Evolutionary conservation across 305 asterid species (phyloP).

Genomic region (Solanum hybrid): DNA sequence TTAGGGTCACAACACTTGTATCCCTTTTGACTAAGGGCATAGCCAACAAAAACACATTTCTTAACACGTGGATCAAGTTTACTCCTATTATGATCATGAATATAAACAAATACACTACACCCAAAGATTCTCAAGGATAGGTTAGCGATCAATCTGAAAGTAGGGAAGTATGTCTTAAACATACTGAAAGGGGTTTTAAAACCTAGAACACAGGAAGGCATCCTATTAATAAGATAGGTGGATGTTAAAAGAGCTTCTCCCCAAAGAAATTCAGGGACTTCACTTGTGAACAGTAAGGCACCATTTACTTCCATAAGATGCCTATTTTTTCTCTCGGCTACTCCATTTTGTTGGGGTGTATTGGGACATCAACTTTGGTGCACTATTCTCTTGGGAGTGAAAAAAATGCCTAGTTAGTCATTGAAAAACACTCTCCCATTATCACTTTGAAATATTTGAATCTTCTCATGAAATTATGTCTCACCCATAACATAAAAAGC

Average conservation of each 20-base stretch:
- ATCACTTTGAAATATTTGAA: background rate
- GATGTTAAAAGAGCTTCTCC: background rate
- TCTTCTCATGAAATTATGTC: background rate
- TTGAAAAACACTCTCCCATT: background rate
- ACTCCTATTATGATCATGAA: background rate
- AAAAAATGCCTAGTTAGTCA: background rate
- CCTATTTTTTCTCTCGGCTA: background rate
- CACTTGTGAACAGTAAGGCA: background rate
- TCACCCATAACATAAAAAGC: background rate
- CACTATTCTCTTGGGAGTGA: background rate
- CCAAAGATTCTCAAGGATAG: too few species aligned
- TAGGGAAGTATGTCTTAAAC: background rate
- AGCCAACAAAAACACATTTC: background rate
- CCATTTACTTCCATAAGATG: background rate
- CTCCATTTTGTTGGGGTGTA: background rate
- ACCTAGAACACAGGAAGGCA: background rate
- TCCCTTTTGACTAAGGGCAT: background rate
- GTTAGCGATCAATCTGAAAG: background rate
- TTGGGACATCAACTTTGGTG: background rate
- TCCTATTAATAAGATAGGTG: background rate
- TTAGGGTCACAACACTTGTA: background rate
- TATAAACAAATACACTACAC: background rate
- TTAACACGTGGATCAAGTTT: background rate
- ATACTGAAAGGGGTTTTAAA: background rate
- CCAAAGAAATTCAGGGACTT: background rate